Evolutionary conservation across 2,329 filamentous ascomycete species (phyloP), one percentile per base, ranked within the genome.

Genomic region (Fusarium staphyleae): DNA sequence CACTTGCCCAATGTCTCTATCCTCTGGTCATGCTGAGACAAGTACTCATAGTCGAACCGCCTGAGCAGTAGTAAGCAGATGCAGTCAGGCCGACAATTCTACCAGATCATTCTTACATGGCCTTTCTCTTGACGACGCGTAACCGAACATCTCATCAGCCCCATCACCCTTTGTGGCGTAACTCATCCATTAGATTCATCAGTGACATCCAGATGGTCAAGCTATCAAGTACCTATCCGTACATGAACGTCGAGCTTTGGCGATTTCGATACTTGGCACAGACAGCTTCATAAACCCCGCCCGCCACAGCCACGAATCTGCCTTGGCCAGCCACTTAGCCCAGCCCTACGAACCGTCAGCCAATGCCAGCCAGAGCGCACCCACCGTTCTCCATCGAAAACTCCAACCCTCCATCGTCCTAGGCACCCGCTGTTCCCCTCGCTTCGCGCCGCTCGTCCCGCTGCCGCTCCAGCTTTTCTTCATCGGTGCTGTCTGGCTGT

Each of bases 361-460:
- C 48, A 49, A 50, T 50, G 26, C 29, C 37, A 42, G 24, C 9
- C 8, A 37, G 15, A 39, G 18, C 22, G n/a, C 40, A 32, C 24
- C 32, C 30, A 18, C 39, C 26, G 10, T 13, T 24, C 39, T 22
- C 36, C 35, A 48, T 48, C 18, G 8, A 30, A 18, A 34, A 24
- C 35, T 34, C 34, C 28, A 44, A 44, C 26, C 41, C 39, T 18
- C 24, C 33, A 30, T 47, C 48, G 37, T 40, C 26, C 44, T 30
- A 43, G 48, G 36, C 48, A 37, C 50, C 40, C 44, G 29, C 16
- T 51, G 40, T 4, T 28, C 61, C 51, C 19, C 51, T 60, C 62
- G 65, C 59, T 61, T 53, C 65, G 62, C 62, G 60, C 65, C 65
- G 65, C 61, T 63, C 62, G 54, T 66, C 65, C 65, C 65, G 60